Evolutionary conservation across 1,284 basidiomycete species (phyloP), one percentile per base, ranked within the genome.

Genomic region (Ceratobasidium sp.): DNA sequence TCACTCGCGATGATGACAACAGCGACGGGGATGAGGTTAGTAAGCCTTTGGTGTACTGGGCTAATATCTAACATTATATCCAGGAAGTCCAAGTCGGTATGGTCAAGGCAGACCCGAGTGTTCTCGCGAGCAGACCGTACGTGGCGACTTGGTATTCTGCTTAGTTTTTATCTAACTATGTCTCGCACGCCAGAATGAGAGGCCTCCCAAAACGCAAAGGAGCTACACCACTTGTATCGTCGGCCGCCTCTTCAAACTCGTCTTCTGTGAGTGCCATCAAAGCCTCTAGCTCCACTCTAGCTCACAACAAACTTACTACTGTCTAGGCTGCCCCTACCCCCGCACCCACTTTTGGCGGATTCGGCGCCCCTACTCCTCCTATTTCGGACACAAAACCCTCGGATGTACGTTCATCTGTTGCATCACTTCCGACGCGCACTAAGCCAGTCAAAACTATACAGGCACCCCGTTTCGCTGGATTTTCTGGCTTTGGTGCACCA

Each of bases 401-500:
- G 47, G 67, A 72, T n/a, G 67, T 72, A 14, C 27, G 67, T 31
- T 24, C 51, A 17, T 41, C 9, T 44, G 14, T 27, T 51, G 29
- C 51, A 6, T 48, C 24, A 19, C 14, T 14, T 31, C 36, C n/a
- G 9, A 44, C 41, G 36, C 11, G 36, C 36, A 41, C 36, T 11
- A 41, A 11, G 36, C 36, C 36, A 41, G 27, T 17, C 27, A 27
- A 6, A 19, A 33, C 17, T 5, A 27, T 36, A 24, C 29, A 72
- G 67, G 67, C 67, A 19, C 54, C 67, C 17, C 67, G 67, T 31
- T 76, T 76, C 44, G 7, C 50, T 47, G 65, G 51, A 41, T 76
- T 76, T 44, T 33, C 73, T 27, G 76, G 76, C 9, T 76, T 76
- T 45, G 62, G 76, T 27, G 63, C 66, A 9, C 29, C 76, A 14